A percentile compares a stretch with the other conserved stretches of the same genome.
Evolutionary conservation across 768 basidiomycete species (phyloP).

Genomic region (Grammothele lineata): DNA sequence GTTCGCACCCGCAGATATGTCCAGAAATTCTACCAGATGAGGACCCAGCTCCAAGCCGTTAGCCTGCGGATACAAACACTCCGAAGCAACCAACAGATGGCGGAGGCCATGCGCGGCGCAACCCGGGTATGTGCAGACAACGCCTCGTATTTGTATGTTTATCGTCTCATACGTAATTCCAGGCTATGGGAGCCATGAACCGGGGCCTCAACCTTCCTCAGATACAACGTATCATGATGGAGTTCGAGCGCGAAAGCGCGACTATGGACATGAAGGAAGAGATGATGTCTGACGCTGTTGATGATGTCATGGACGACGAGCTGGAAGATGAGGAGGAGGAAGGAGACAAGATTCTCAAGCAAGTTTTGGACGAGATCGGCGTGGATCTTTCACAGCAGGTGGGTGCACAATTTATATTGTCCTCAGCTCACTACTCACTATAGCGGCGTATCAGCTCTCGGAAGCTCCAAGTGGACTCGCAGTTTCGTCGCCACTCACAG

Average conservation of each 20-base stretch:
- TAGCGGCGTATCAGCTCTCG: constrained; percentile 50
- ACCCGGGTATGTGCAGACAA: constrained; percentile 65
- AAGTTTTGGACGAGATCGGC: constrained; percentile 97
- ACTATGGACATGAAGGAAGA: constrained; percentile 99
- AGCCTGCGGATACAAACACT: constrained; percentile 93
- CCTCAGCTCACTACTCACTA: not conserved
- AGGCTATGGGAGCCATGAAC: constrained; percentile 99
- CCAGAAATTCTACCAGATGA: constrained; percentile 99
- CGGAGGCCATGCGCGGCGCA: constrained; percentile 97
- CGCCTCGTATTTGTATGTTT: too few species aligned
- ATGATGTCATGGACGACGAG: constrained; percentile 89
- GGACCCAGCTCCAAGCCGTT: constrained; percentile 96
- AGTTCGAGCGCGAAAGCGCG: constrained; percentile 95
- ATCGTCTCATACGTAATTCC: not conserved
- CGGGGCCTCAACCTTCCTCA: constrained; percentile 90
- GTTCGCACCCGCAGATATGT: constrained; percentile 93
- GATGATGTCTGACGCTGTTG: constrained; percentile 99
- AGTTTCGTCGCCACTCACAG: constrained; percentile 51
- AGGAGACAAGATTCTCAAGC: constrained; percentile 90
- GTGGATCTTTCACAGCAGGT: constrained; percentile 86
- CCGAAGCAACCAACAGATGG: constrained; percentile 98
- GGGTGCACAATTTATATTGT: constrained; percentile 7
- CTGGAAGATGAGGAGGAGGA: constrained; percentile 93
- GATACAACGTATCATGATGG: constrained; percentile 95
- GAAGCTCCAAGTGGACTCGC: constrained; percentile 79